Conservation (phyloP, 2,329 filamentous ascomycete genomes). For the Monilinia vaccinii-corymbosi region DNA sequence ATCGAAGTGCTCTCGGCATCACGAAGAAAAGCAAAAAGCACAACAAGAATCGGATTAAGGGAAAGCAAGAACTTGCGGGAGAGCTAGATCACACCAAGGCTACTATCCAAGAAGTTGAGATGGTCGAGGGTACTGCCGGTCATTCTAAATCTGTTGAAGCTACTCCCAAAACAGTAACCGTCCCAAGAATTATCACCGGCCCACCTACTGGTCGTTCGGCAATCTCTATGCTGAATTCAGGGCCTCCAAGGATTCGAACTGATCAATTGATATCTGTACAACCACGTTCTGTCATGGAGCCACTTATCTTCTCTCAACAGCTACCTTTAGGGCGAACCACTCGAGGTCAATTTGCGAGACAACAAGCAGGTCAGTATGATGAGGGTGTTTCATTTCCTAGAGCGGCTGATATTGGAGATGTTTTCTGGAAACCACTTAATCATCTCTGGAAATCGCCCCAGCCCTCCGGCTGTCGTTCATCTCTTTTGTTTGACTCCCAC, state of each 20-base stretch:
- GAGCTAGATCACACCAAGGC: conserved; percentile 7
- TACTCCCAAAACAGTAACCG: neutral
- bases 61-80: conserved; percentile 11
- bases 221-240: neutral
- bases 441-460: conserved; percentile 3
- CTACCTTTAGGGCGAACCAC: conserved; percentile 17
- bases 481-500: conserved; percentile 12
- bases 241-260: neutral
- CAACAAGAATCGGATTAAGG: conserved; percentile 21
- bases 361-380: conserved; percentile 29
- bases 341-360: conserved; percentile 23
- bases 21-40: conserved; percentile 24
- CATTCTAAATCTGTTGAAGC: neutral
- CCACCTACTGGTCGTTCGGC: neutral
- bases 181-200: neutral
- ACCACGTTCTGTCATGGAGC: neutral
- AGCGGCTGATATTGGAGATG: neutral
- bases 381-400: conserved; percentile 12
- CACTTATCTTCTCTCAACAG: neutral
- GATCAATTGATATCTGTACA: neutral
- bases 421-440: conserved; percentile 5
- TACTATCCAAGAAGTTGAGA: conserved; percentile 2
- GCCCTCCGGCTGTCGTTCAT: conserved; percentile 9
- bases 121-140: conserved; percentile 8
- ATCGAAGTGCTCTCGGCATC: conserved; percentile 25